A percentile compares a stretch with the other conserved stretches of the same genome.
phyloP scores from a whole-genome alignment of 352 stramenopile species.

The Phytophthora palmivora region DNA sequence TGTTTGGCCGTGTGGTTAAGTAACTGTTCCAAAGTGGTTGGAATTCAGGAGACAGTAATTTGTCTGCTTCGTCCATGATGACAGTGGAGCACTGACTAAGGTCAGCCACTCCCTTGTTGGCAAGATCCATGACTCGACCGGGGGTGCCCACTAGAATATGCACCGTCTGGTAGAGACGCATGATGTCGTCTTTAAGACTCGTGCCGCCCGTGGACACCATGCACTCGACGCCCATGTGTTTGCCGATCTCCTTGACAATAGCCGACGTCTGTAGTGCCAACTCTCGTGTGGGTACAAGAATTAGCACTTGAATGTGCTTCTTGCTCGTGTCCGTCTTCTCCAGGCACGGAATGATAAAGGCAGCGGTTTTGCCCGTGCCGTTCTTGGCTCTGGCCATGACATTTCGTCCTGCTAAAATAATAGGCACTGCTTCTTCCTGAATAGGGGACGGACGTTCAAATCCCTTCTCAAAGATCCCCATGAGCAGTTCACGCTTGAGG shows the following conservation, averaged over 20 bases:
- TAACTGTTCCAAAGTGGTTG: slow-evolving; percentile 98
- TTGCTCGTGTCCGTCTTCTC: slow-evolving; percentile 98
- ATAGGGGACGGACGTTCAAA: slow-evolving; percentile 99
- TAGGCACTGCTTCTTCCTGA: slow-evolving; percentile 99
- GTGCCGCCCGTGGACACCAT: slow-evolving; percentile 99
- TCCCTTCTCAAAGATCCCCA: slow-evolving; percentile 99
- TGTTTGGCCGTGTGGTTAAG: slow-evolving; percentile 93
- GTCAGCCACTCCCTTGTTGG: slow-evolving; percentile 98
- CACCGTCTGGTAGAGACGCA: slow-evolving; percentile 99
- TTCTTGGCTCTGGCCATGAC: slow-evolving; percentile 99
- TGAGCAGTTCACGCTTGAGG: slow-evolving; percentile 98
- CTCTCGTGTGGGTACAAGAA: slow-evolving; percentile 98
- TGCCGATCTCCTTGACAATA: slow-evolving; percentile 99
- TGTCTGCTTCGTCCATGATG: slow-evolving; percentile 99
- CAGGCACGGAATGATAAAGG: slow-evolving; percentile 99
- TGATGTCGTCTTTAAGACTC: slow-evolving; percentile 99
- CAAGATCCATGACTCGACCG: slow-evolving; percentile 98
- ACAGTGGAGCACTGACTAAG: slow-evolving; percentile 97
- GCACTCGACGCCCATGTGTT: slow-evolving; percentile 96
- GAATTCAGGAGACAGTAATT: slow-evolving; percentile 99
- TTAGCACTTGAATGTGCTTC: slow-evolving; percentile 98
- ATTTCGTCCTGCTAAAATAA: slow-evolving; percentile 98
- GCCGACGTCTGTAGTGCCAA: slow-evolving; percentile 98
- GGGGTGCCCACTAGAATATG: slow-evolving; percentile 99
- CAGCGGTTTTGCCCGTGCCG: slow-evolving; percentile 99